Conservation (phyloP, 768 basidiomycete species). For the Lentinula sp. region DNA sequence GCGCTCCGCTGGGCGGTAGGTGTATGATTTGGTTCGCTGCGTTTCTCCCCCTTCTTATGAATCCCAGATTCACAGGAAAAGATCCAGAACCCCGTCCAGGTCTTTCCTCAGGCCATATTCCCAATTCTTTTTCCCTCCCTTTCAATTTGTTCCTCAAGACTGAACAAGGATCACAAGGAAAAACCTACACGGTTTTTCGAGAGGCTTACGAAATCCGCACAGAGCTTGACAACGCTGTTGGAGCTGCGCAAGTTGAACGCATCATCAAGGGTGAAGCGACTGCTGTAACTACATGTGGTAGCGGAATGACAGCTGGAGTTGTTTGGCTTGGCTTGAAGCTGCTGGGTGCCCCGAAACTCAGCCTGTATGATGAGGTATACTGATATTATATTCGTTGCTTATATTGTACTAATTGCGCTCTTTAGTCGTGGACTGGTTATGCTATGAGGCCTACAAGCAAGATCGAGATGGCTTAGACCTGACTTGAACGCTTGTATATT, state of each 20-base stretch:
- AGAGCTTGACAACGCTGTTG: conserved; percentile 60
- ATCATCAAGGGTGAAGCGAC: conserved; percentile 55
- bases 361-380: conserved; percentile 92
- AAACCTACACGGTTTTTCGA: conserved; percentile 55
- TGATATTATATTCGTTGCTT: conserved; percentile 7
- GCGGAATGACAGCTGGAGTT: conserved; percentile 96
- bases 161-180: conserved; percentile 29
- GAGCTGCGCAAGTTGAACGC: conserved; percentile 44
- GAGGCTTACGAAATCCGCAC: conserved; percentile 50
- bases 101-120: conserved; percentile 89
- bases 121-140: conserved; percentile 77
- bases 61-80: conserved; percentile 64
- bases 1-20: conserved; percentile 73
- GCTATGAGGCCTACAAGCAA: conserved; percentile 68
- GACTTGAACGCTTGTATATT: background rate
- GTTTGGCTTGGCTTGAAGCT: conserved; percentile 89
- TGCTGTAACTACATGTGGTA: conserved; percentile 82
- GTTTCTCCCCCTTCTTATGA: background rate
- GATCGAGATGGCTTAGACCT: conserved; percentile 44
- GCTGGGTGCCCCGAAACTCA: conserved; percentile 52
- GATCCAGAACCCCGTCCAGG: conserved; percentile 88
- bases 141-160: conserved; percentile 69
- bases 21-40: background rate
- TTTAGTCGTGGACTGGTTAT: conserved; percentile 93
- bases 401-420: background rate